Percentiles rank a stretch among this genome's conserved stretches.
Evolutionary conservation across 1,284 basidiomycete genomes (phyloP).

Genomic region (Vanrija sp.): DNA sequence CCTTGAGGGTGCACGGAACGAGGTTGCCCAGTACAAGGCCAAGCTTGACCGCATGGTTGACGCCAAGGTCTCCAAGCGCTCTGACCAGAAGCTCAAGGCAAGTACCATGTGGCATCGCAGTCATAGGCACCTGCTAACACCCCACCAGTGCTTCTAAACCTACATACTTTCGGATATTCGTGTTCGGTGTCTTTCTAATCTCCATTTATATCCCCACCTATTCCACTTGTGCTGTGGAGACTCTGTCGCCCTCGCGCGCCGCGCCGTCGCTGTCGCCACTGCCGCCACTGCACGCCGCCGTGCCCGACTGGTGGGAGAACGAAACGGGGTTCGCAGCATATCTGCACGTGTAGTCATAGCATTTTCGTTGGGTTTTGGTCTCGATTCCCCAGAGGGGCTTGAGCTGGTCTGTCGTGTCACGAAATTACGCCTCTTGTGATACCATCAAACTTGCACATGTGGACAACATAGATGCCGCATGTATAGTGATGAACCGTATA

Average conservation of each 20-base stretch:
- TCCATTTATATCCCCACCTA: background rate
- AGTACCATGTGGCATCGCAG: constrained; percentile 6
- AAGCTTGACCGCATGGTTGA: constrained; percentile 43
- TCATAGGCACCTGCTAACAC: background rate
- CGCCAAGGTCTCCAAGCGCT: constrained; percentile 37
- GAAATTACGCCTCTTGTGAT: constrained; percentile 10
- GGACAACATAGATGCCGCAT: constrained; percentile 8
- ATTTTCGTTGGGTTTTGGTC: constrained; percentile 10
- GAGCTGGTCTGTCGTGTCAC: constrained; percentile 4
- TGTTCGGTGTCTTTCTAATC: background rate
- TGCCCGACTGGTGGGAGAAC: too few relatives aligned
- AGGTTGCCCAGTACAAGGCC: constrained; percentile 32
- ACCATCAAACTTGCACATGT: constrained; percentile 7
- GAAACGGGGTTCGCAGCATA: background rate
- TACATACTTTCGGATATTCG: constrained; percentile 3
- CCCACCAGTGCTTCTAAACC: constrained; percentile 23
- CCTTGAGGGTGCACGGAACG: constrained; percentile 34
- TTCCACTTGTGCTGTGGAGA: background rate
- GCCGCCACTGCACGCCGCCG: too few relatives aligned
- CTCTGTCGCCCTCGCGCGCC: too few relatives aligned
- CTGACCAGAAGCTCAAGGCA: constrained; percentile 39
- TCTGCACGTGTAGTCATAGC: constrained; percentile 14
- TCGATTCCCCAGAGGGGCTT: background rate
- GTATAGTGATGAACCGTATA: constrained; percentile 1
- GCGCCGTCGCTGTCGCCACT: too few relatives aligned